Evolutionary conservation across 176 grass and related monocot species (phyloP).

Genomic region (Carex parvula): DNA sequence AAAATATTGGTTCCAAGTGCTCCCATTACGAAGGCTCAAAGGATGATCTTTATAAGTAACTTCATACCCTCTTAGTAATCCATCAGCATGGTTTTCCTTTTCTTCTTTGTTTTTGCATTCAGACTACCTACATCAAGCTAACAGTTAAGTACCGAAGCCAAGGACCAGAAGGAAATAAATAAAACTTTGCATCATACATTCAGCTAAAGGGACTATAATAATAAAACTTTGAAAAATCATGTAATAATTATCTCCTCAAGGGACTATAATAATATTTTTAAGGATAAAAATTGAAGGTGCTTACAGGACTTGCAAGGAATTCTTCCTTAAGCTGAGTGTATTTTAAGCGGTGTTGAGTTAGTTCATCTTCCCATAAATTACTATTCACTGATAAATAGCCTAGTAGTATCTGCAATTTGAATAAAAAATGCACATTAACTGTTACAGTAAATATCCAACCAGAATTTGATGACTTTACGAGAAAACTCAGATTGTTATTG

Average conservation of each 20-base stretch:
- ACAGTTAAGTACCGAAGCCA: neutral
- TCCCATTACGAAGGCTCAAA: conserved; percentile 65
- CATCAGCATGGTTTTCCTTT: conserved; percentile 14
- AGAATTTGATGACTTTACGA: neutral
- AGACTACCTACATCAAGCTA: conserved; percentile 6
- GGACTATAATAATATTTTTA: neutral
- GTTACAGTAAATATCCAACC: neutral
- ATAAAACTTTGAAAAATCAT: neutral
- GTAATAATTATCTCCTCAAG: neutral
- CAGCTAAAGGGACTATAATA: neutral
- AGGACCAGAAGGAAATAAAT: neutral
- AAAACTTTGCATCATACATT: neutral
- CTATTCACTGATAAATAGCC: conserved; percentile 39
- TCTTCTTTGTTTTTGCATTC: conserved; percentile 2
- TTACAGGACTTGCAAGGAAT: conserved; percentile 42
- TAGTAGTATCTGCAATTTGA: conserved; percentile 35
- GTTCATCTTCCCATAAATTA: conserved; percentile 37
- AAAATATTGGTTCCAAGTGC: conserved; percentile 90
- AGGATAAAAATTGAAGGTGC: neutral
- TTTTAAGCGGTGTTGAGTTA: conserved; percentile 32
- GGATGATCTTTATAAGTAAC: conserved; percentile 90
- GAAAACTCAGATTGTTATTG: neutral
- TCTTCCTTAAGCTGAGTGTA: conserved; percentile 45
- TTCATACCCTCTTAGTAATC: conserved; percentile 47
- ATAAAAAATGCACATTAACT: neutral